Evolutionary conservation across 2,329 filamentous ascomycete genomes (phyloP), one percentile per base, ranked within the genome.

Genomic region (Elsinoe necatrix): DNA sequence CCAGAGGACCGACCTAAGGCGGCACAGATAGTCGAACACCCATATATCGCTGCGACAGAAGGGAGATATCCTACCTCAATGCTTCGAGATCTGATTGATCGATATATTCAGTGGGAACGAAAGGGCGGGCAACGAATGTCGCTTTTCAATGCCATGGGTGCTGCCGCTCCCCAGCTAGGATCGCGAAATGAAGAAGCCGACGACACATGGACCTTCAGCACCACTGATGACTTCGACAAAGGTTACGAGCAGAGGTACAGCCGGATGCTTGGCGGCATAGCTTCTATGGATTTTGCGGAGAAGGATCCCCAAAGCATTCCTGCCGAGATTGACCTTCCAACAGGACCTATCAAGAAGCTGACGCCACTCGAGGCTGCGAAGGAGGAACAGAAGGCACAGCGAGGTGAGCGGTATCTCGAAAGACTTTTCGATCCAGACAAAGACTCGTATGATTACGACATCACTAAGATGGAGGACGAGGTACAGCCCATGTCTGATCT

Each of bases 101-200:
- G 81, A 11, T 92, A 86, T 71, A 85, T 83, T 65, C 66, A 84
- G 18, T 92, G 87, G 87, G 87, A 91, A 68, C 79, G 83, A 6
- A 79, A 82, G 62, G 87, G 87, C 21, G 87, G 87, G 25, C 82
- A 81, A 62, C 80, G 87, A 45, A 81, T 80, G 60, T 85, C 82
- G 4, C 69, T 85, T 0, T 84, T 83, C 67, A 77, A 81, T 59
- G 76, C 78, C 21, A 78, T 76, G 55, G 81, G 81, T 59, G 81
- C 81, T 14, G 76, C 75, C 14, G 77, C 77, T 11, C 80, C 81
- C 29, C 77, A 27, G 74, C 77, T 25, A 63, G 18, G 65, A 72
- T 34, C 63, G 65, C 11, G 70, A 73, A 71, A 76, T 3, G 65
- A 70, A 2, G 65, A 70, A 5, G 66, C 72, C 0, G 72, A 75